Evolutionary conservation across 202 grass and related monocot species (phyloP).

Genomic region (Setaria viridis): DNA sequence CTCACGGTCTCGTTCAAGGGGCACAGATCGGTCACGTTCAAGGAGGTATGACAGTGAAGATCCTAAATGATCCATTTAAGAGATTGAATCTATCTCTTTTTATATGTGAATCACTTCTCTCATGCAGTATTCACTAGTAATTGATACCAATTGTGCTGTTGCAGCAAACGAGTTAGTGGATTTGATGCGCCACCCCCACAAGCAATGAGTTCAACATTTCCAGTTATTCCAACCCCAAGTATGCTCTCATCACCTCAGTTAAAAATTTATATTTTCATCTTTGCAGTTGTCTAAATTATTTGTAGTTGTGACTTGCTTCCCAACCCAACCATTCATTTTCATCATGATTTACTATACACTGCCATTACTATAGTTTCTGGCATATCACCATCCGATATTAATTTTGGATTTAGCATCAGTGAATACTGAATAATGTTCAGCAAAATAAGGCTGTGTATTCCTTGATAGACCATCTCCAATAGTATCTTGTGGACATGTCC

Average conservation of each 20-base stretch:
- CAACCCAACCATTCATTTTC: constrained; percentile 15
- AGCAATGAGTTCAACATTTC: constrained; percentile 58
- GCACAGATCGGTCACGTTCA: constrained; percentile 63
- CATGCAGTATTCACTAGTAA: constrained; percentile 39
- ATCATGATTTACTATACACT: constrained; percentile 4
- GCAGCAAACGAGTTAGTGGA: constrained; percentile 92
- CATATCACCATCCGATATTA: constrained; percentile 22
- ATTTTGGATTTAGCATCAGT: neutral
- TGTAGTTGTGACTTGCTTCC: constrained; percentile 4
- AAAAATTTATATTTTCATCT: neutral
- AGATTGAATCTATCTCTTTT: neutral
- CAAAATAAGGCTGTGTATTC: neutral
- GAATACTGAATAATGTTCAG: constrained; percentile 3
- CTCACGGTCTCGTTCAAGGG: constrained; percentile 66
- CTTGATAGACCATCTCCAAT: constrained; percentile 27
- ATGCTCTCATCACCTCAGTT: constrained; percentile 47
- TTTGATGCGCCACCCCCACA: constrained; percentile 80
- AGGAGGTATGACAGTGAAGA: constrained; percentile 67
- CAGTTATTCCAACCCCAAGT: constrained; percentile 56
- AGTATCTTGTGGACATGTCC: neutral
- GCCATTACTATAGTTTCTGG: neutral
- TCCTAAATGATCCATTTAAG: neutral
- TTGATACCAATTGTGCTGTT: constrained; percentile 43
- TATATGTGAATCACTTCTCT: constrained; percentile 27
- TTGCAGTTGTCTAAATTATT: constrained; percentile 34